phyloP scores from a whole-genome alignment of 331 rosid species.

The Cydonia oblonga region DNA sequence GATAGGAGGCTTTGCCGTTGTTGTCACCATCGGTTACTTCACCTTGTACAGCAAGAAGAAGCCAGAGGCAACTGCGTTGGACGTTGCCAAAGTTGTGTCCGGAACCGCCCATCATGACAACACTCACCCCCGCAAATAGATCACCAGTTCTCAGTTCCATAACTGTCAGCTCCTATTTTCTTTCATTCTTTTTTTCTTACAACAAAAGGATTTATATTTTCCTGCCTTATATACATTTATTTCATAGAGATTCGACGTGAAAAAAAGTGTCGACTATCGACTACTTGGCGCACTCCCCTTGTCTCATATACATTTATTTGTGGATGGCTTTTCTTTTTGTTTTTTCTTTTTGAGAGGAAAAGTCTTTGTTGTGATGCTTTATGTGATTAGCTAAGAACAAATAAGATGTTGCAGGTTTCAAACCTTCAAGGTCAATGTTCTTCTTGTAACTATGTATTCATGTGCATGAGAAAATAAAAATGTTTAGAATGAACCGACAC shows the following conservation, averaged over 20 bases:
- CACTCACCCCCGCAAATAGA: constrained; percentile 42
- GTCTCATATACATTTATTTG: background rate
- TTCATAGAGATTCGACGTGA: no score
- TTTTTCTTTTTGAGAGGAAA: background rate
- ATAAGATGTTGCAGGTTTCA: background rate
- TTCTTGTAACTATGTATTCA: background rate
- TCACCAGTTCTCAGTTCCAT: background rate
- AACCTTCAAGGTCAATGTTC: background rate
- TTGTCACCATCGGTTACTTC: constrained; percentile 30
- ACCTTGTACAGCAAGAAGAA: constrained; percentile 57
- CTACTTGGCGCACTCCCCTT: no score
- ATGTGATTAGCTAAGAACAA: background rate
- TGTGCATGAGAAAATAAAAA: background rate
- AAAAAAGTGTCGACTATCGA: no score
- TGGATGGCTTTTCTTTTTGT: background rate
- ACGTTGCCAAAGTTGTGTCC: constrained; percentile 53
- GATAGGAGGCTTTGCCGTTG: constrained; percentile 40
- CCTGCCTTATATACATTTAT: background rate
- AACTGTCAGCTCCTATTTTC: background rate
- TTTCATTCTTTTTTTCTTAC: background rate
- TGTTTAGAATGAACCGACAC: no score
- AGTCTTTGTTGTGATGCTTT: background rate
- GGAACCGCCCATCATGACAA: constrained; percentile 29
- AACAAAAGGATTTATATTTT: background rate
- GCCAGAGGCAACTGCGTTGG: constrained; percentile 63